A percentile compares a stretch with the other conserved stretches of the same genome.
These are phyloP conservation scores for Beta lomatogona DNA, from an alignment of 179 eudicot genomes.

Conservation along the genomic window DNA sequence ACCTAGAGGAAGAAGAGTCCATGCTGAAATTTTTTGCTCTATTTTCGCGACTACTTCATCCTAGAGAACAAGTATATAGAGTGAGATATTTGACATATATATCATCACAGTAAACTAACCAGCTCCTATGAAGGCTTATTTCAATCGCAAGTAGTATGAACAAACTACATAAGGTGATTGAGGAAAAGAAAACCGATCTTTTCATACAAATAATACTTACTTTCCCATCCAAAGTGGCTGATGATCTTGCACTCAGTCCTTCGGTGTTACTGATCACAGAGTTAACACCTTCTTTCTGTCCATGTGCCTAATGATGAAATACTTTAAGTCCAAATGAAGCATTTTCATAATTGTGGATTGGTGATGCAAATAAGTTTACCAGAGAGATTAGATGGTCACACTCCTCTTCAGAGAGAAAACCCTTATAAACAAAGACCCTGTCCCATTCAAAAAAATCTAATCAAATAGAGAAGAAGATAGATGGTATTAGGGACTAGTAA, in stretches of 20 bases:
- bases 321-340: slow-evolving; percentile 17
- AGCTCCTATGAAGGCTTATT: slow-evolving; percentile 7
- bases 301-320: slow-evolving; percentile 42
- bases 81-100: neutral
- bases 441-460: slow-evolving; percentile 26
- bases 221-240: slow-evolving; percentile 28
- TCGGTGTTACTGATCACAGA: slow-evolving; percentile 22
- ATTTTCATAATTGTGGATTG: neutral
- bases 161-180: neutral
- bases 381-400: slow-evolving; percentile 68
- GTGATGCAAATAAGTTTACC: slow-evolving; percentile 45
- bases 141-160: neutral
- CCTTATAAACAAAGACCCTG: slow-evolving; percentile 81
- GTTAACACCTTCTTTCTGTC: slow-evolving; percentile 26
- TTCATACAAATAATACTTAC: slow-evolving; percentile 35
- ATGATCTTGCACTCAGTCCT: slow-evolving; percentile 21
- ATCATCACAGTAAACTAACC: slow-evolving; percentile 13
- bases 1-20: slow-evolving; percentile 96
- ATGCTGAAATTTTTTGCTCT: slow-evolving; percentile 78
- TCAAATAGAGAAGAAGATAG: neutral
- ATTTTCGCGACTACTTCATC: slow-evolving; percentile 55
- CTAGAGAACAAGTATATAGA: slow-evolving; percentile 34
- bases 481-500: neutral
- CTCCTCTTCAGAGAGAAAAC: slow-evolving; percentile 73
- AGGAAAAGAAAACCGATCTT: neutral